phyloP scores from a whole-genome alignment of 2,329 filamentous ascomycete species.

The Botrytis byssoidea region DNA sequence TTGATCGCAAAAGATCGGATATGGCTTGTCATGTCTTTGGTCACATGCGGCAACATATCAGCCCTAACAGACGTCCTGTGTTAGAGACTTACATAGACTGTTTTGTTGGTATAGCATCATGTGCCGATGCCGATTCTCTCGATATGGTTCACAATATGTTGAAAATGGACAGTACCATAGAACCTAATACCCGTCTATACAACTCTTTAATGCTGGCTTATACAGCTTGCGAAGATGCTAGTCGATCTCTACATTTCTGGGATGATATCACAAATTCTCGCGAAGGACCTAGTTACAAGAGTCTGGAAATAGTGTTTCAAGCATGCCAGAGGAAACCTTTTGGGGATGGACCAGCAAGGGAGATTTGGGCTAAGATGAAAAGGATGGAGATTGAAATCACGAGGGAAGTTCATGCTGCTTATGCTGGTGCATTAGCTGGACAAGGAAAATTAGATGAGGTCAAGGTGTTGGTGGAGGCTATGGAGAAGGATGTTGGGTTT shows the following conservation, averaged over 20 bases:
- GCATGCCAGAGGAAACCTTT: constrained; percentile 65
- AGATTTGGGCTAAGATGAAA: constrained; percentile 69
- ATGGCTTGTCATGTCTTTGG: constrained; percentile 86
- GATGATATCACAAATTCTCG: constrained; percentile 73
- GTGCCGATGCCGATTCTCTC: constrained; percentile 61
- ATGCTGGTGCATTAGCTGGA: constrained; percentile 72
- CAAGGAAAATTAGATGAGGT: constrained; percentile 70
- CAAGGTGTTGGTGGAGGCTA: constrained; percentile 62
- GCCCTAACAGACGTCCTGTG: constrained; percentile 62
- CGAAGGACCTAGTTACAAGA: constrained; percentile 84
- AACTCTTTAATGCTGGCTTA: constrained; percentile 90
- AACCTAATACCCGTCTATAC: constrained; percentile 71
- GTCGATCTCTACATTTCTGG: constrained; percentile 76
- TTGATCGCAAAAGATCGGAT: constrained; percentile 71
- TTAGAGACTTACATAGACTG: constrained; percentile 74
- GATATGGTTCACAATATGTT: constrained; percentile 86
- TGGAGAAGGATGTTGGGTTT: constrained; percentile 64
- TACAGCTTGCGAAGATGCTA: constrained; percentile 63
- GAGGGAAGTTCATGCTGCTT: constrained; percentile 69
- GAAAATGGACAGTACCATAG: constrained; percentile 83
- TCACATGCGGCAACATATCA: constrained; percentile 82
- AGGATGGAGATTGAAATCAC: constrained; percentile 78
- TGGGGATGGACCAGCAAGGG: constrained; percentile 59
- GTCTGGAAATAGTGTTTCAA: constrained; percentile 77
- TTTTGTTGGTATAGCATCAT: constrained; percentile 70